Base-by-base conservation (phyloP, 306 rosid genomes). In the Potentilla sterilis region DNA sequence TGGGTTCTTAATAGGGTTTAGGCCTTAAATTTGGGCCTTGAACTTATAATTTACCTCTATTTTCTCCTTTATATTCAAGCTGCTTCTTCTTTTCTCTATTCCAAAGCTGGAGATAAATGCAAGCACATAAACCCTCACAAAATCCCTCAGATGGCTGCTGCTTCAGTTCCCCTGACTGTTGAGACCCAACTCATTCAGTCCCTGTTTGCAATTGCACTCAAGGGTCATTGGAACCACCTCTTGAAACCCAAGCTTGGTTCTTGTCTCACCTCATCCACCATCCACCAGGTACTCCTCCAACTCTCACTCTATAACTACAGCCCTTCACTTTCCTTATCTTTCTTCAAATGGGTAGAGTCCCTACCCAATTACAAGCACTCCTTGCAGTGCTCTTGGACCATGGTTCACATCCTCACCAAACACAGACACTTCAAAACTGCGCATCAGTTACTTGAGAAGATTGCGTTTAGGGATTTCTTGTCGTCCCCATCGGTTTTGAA, bases 261-360 rank as follows among this genome's bases (percentile, higher is more conserved):
- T 44, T 54, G 79, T 69, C 79, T 92, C 76, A 78, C 84, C 61
- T 87, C 97, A 6, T 72, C 88, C 4, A 71, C 88, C 81, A 81
- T 89, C 76, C 83, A 81, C 72, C 87, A 83, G 78, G 81, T 89
- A 15, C 88, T 94, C 41, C 75, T 87, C 35, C 87, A 81, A 13
- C 92, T 88, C 77, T 82, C 91, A 24, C 70, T 78, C 74, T 51
- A 83, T 77, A 81, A 79, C 80, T 78, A 65, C 57, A 84, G 83
- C 6, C 90, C 86, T 46, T 82, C 87, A 12, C 78, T 73, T 72
- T 75, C 89, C 61, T 85, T 87, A 77, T 70, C 80, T 48, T 91
- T 94, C 84, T 94, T 87, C 96, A 90, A 87, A 67, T 94, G 97
- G 97, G 80, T 78, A n/a, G 85, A 86, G 38, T 86, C 86, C 6